A percentile compares a stretch with the other conserved stretches of the same genome.
Evolutionary conservation across 2,329 filamentous ascomycete genomes (phyloP).

Genomic region (Aspergillus pseudonomiae): DNA sequence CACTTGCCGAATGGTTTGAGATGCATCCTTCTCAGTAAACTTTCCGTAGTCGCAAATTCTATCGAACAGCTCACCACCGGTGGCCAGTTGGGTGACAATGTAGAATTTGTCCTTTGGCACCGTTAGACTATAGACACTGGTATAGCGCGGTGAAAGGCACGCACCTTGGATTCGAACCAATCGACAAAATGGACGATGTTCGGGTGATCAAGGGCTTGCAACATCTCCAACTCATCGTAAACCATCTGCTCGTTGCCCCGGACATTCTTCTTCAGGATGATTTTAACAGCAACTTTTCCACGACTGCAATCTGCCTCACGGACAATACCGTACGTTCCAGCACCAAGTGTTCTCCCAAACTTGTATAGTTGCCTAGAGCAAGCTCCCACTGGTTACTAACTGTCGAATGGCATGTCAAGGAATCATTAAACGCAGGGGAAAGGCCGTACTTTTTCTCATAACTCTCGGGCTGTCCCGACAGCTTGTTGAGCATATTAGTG

Average conservation of each 20-base stretch:
- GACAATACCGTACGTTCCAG: constrained; percentile 97
- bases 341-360: constrained; percentile 91
- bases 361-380: constrained; percentile 74
- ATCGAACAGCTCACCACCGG: constrained; percentile 94
- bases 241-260: constrained; percentile 99
- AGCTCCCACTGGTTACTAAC: constrained; percentile 11
- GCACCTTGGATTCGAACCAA: constrained; percentile 96
- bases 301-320: constrained; percentile 84
- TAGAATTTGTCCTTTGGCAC: constrained; percentile 90
- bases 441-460: constrained; percentile 90
- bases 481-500: constrained; percentile 88
- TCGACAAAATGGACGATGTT: constrained; percentile 98
- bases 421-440: not conserved
- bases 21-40: constrained; percentile 97
- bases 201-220: constrained; percentile 86
- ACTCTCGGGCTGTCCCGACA: constrained; percentile 94
- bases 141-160: constrained; percentile 29
- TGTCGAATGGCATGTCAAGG: constrained; percentile 11
- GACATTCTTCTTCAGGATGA: constrained; percentile 99
- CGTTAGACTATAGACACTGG: constrained; percentile 13
- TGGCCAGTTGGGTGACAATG: constrained; percentile 95
- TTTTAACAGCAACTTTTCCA: constrained; percentile 92
- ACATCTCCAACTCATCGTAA: constrained; percentile 92
- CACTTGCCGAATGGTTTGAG: constrained; percentile 92
- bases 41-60: constrained; percentile 97